These are phyloP conservation scores for Adenanthera pavonina DNA, from an alignment of 306 rosid genomes.

Conservation along the genomic window DNA sequence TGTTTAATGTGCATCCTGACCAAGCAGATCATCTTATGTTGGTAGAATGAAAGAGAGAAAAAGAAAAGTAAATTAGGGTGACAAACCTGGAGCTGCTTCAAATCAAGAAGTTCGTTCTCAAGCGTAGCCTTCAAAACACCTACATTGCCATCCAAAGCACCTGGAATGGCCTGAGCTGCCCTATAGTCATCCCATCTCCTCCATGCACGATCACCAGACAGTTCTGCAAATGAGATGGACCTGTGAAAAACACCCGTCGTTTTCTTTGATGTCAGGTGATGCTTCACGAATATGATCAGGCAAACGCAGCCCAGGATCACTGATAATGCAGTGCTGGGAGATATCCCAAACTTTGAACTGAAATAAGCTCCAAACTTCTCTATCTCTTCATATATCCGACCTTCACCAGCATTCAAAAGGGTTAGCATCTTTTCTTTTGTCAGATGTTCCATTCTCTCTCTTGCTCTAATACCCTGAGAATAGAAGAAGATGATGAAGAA, in stretches of 20 bases:
- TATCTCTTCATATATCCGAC: not conserved
- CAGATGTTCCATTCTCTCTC: not conserved
- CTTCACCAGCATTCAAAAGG: not conserved
- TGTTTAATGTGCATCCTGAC: no score
- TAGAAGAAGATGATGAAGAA: not conserved
- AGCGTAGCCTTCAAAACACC: slow-evolving; percentile 21
- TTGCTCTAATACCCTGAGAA: not conserved
- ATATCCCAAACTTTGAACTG: slow-evolving; percentile 22
- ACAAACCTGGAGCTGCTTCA: slow-evolving; percentile 52
- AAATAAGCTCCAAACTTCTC: not conserved
- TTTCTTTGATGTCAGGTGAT: not conserved
- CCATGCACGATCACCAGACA: slow-evolving; percentile 53
- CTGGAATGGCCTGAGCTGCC: slow-evolving; percentile 27
- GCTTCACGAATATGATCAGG: slow-evolving; percentile 21
- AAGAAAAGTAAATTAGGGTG: not conserved
- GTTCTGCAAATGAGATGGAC: slow-evolving; percentile 51
- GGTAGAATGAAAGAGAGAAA: no score
- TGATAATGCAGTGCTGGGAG: slow-evolving; percentile 23
- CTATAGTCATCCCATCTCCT: slow-evolving; percentile 50
- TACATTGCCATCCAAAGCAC: not conserved
- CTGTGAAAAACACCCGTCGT: slow-evolving; percentile 5
- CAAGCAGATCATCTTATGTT: no score
- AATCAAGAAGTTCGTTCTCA: slow-evolving; percentile 33
- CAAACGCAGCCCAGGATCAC: slow-evolving; percentile 34
- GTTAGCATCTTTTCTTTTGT: not conserved